These are phyloP conservation scores for Phytophthora foliorum DNA, from an alignment of 352 stramenopile genomes.

Conservation along the genomic window DNA sequence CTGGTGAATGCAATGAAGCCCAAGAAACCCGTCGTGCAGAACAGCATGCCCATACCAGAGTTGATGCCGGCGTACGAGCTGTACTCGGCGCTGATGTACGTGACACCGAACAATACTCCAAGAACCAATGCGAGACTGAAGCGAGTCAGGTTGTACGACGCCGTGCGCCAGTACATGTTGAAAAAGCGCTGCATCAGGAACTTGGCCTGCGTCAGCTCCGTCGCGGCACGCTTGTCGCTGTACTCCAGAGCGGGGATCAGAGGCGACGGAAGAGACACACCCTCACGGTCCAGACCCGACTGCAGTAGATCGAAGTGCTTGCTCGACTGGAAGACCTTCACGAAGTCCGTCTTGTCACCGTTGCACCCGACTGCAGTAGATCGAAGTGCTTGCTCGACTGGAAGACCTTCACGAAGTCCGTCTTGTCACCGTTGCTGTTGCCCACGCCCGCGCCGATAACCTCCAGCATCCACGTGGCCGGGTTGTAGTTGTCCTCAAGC, in stretches of 20 bases:
- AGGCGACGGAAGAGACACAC: slow-evolving; percentile 32
- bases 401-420: slow-evolving; percentile 52
- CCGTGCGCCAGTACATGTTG: slow-evolving; percentile 80
- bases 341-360: slow-evolving; percentile 44
- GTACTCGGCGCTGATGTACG: slow-evolving; percentile 64
- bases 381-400: slow-evolving; percentile 34
- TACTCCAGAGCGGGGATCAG: slow-evolving; percentile 42
- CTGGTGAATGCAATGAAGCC: slow-evolving; percentile 36
- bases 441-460: slow-evolving; percentile 58
- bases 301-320: slow-evolving; percentile 35
- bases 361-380: slow-evolving; percentile 40
- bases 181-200: slow-evolving; percentile 61
- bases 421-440: slow-evolving; percentile 34
- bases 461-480: slow-evolving; percentile 52
- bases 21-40: slow-evolving; percentile 79
- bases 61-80: slow-evolving; percentile 47
- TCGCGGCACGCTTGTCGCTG: slow-evolving; percentile 43
- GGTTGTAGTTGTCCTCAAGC: slow-evolving; percentile 83
- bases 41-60: slow-evolving; percentile 76
- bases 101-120: slow-evolving; percentile 74
- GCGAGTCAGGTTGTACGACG: slow-evolving; percentile 43
- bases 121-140: slow-evolving; percentile 73
- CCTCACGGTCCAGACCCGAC: slow-evolving; percentile 42
- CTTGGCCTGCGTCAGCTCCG: slow-evolving; percentile 34
- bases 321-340: slow-evolving; percentile 40